Percentiles rank a stretch among this genome's conserved stretches.
phyloP scores from a whole-genome alignment of 1,284 basidiomycete species.

The Puccinia horiana region DNA sequence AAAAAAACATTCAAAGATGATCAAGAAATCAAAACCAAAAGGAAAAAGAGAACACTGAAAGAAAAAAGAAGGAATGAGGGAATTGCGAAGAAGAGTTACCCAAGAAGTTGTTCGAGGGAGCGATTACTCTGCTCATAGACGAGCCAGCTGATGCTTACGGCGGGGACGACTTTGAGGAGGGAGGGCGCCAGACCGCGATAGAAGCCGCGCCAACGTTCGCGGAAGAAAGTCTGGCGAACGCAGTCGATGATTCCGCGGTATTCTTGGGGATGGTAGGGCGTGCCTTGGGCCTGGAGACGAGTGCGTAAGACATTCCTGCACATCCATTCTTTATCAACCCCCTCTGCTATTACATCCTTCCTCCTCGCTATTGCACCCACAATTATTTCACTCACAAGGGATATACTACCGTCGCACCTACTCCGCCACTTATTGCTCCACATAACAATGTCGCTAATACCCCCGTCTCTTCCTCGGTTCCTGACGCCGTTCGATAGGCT shows the following conservation, averaged over 20 bases:
- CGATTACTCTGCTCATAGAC: conserved; percentile 49
- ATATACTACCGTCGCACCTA: conserved; percentile 60
- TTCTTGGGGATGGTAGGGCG: conserved; percentile 80
- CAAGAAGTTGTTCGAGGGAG: conserved; percentile 19
- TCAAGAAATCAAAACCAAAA: neutral
- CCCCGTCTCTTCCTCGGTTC: conserved; percentile 58
- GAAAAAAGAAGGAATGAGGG: neutral
- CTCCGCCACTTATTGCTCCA: conserved; percentile 59
- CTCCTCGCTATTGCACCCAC: neutral
- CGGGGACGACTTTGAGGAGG: conserved; percentile 74
- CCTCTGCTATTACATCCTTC: neutral
- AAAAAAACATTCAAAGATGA: too few species aligned
- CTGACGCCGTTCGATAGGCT: conserved; percentile 59
- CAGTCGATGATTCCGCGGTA: conserved; percentile 90
- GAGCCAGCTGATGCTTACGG: conserved; percentile 90
- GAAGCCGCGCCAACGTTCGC: conserved; percentile 90
- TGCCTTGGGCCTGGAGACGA: conserved; percentile 91
- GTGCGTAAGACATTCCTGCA: conserved; percentile 85
- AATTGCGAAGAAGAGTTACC: neutral
- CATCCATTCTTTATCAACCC: neutral
- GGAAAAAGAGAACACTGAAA: neutral
- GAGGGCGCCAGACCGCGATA: conserved; percentile 68
- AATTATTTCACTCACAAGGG: conserved; percentile 51
- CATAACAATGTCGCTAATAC: conserved; percentile 59
- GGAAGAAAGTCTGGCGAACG: conserved; percentile 72